Percentiles rank a stretch among this genome's conserved stretches.
Evolutionary conservation across 768 basidiomycete genomes (phyloP).

Genomic region (Kwoniella shandongensis): DNA sequence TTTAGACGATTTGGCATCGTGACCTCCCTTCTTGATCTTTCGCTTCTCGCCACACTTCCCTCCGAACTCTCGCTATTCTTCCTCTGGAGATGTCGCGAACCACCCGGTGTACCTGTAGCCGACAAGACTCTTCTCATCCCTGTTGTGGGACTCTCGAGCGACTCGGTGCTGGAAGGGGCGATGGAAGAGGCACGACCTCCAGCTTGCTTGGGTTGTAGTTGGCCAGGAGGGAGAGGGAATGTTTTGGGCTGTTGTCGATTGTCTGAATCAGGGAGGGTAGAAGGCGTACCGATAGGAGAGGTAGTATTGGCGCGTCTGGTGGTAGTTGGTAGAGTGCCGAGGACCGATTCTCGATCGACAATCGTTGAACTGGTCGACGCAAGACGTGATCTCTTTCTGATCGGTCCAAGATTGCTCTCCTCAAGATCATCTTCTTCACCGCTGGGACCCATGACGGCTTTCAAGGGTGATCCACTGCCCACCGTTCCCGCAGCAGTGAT

Average conservation of each 20-base stretch:
- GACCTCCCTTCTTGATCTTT: slow-evolving; percentile 28
- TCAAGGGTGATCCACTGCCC: slow-evolving; percentile 27
- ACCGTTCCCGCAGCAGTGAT: slow-evolving; percentile 10
- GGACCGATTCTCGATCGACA: background rate
- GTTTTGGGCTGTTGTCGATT: slow-evolving; percentile 11
- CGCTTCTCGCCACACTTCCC: background rate
- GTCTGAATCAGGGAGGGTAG: slow-evolving; percentile 5
- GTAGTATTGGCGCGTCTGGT: slow-evolving; percentile 11
- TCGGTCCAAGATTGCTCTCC: slow-evolving; percentile 5
- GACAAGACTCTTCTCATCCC: background rate
- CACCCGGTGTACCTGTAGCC: background rate
- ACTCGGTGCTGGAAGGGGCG: background rate
- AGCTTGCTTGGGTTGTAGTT: slow-evolving; percentile 3
- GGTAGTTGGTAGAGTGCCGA: background rate
- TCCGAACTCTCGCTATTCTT: background rate
- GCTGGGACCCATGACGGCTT: slow-evolving; percentile 25
- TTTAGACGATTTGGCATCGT: slow-evolving; percentile 28
- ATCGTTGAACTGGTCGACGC: background rate
- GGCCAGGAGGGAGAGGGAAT: slow-evolving; percentile 7
- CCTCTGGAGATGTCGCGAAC: background rate
- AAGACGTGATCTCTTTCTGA: slow-evolving; percentile 17
- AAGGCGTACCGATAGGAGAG: slow-evolving; percentile 9
- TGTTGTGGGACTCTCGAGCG: background rate
- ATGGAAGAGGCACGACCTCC: slow-evolving; percentile 3
- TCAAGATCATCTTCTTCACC: slow-evolving; percentile 12